Evolutionary conservation across 1,284 basidiomycete species (phyloP).

Genomic region (Tilletia caries): DNA sequence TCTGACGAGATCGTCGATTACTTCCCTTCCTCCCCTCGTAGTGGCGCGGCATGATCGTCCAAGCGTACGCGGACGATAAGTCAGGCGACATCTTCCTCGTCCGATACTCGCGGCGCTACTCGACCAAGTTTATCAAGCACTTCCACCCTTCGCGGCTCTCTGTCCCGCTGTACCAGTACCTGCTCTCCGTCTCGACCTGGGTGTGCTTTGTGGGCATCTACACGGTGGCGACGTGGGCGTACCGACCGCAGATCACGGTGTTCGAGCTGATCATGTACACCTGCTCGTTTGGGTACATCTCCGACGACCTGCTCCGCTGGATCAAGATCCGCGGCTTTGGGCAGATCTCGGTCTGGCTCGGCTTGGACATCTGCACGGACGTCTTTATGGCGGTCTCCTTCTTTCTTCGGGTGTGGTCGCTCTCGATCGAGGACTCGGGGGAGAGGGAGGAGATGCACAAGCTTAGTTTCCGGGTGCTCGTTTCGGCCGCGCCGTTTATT

Average conservation of each 20-base stretch:
- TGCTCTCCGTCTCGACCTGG: conserved; percentile 37
- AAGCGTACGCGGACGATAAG: conserved; percentile 4
- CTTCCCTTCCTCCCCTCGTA: no score
- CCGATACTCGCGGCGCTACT: conserved; percentile 2
- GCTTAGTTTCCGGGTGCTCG: conserved; percentile 40
- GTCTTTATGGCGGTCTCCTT: conserved; percentile 32
- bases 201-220: conserved; percentile 40
- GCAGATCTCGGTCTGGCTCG: conserved; percentile 37
- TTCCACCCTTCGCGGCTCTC: conserved; percentile 36
- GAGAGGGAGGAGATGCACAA: conserved; percentile 27
- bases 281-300: conserved; percentile 39
- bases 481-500: conserved; percentile 44
- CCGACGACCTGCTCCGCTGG: conserved; percentile 39
- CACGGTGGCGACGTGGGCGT: conserved; percentile 34
- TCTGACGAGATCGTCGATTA: no score
- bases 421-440: conserved; percentile 26
- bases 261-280: conserved; percentile 37
- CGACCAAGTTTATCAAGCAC: conserved; percentile 30
- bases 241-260: conserved; percentile 26
- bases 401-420: conserved; percentile 34
- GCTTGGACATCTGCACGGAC: conserved; percentile 40
- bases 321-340: conserved; percentile 43
- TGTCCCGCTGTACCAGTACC: conserved; percentile 39
- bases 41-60: conserved; percentile 9
- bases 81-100: conserved; percentile 8